These are phyloP conservation scores for Tylopilus subfusipes DNA, from an alignment of 768 basidiomycete species.

Conservation along the genomic window DNA sequence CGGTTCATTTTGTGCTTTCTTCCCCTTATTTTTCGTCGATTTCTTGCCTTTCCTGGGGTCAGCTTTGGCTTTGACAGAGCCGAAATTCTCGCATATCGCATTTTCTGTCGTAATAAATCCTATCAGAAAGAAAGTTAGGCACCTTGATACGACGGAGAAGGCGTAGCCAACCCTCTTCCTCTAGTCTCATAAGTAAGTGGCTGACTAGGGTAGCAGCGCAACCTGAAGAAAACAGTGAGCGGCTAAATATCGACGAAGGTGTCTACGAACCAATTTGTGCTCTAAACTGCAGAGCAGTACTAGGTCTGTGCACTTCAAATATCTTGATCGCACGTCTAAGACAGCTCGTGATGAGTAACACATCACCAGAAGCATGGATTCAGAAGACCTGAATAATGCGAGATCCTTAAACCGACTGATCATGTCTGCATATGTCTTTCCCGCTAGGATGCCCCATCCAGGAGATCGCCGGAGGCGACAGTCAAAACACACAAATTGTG, in stretches of 20 bases:
- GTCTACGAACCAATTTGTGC: constrained; percentile 52
- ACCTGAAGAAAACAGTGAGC: constrained; percentile 34
- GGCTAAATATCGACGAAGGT: background rate
- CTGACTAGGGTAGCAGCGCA: constrained; percentile 52
- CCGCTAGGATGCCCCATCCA: constrained; percentile 68
- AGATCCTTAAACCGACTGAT: constrained; percentile 65
- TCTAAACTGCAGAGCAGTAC: constrained; percentile 49
- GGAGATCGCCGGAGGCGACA: constrained; percentile 66
- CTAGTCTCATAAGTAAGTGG: constrained; percentile 65
- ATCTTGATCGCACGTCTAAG: constrained; percentile 67
- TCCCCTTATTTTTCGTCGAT: constrained; percentile 41
- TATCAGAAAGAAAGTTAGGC: constrained; percentile 26
- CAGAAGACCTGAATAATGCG: constrained; percentile 60
- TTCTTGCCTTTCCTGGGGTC: constrained; percentile 39
- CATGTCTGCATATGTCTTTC: constrained; percentile 51
- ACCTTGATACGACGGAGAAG: background rate
- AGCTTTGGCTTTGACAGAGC: constrained; percentile 36
- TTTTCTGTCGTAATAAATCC: constrained; percentile 59
- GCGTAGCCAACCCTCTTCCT: constrained; percentile 55
- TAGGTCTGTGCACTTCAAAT: constrained; percentile 48
- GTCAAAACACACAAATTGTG: constrained; percentile 67
- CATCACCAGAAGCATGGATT: background rate
- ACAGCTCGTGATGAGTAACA: background rate
- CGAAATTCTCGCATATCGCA: constrained; percentile 47
- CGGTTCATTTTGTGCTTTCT: constrained; percentile 44